Conservation (phyloP, 805 yeast genomes). For the Ogataea degrootiae region DNA sequence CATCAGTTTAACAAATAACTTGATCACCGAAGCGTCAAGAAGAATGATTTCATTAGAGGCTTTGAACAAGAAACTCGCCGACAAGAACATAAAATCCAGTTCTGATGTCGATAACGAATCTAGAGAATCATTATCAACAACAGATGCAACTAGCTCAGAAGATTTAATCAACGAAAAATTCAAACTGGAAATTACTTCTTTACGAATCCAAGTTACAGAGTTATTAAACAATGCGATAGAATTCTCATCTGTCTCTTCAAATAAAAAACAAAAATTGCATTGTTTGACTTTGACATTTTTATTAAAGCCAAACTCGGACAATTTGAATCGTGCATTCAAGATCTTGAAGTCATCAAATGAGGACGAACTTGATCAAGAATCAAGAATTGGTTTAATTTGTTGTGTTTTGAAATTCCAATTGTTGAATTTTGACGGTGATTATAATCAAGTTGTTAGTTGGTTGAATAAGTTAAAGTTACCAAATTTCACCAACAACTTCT, state of each 20-base stretch:
- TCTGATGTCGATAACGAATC: conserved; percentile 3
- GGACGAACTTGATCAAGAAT: conserved; percentile 7
- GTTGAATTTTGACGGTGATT: conserved; percentile 10
- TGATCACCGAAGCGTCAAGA: conserved; percentile 10
- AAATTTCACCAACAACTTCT: conserved; percentile 16
- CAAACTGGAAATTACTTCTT: conserved; percentile 7
- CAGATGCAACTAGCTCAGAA: background rate
- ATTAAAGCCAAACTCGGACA: conserved; percentile 15
- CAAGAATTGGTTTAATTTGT: conserved; percentile 19
- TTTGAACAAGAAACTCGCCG: conserved; percentile 6
- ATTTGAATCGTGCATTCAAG: conserved; percentile 7
- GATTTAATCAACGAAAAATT: conserved; percentile 7
- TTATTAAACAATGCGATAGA: conserved; percentile 6
- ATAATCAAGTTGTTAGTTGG: conserved; percentile 16
- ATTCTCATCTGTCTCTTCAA: conserved; percentile 6
- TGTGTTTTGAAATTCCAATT: conserved; percentile 24
- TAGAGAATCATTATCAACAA: background rate
- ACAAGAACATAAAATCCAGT: background rate
- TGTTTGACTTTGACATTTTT: conserved; percentile 17
- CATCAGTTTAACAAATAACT: conserved; percentile 8
- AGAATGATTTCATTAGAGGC: conserved; percentile 16
- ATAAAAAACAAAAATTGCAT: conserved; percentile 2
- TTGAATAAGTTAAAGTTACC: conserved; percentile 22
- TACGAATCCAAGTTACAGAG: conserved; percentile 11
- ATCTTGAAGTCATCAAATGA: conserved; percentile 5